A percentile compares a stretch with the other conserved stretches of the same genome.
These are phyloP conservation scores for Aspergillus taichungensis DNA, from an alignment of 495 filamentous ascomycete species.

Conservation along the genomic window DNA sequence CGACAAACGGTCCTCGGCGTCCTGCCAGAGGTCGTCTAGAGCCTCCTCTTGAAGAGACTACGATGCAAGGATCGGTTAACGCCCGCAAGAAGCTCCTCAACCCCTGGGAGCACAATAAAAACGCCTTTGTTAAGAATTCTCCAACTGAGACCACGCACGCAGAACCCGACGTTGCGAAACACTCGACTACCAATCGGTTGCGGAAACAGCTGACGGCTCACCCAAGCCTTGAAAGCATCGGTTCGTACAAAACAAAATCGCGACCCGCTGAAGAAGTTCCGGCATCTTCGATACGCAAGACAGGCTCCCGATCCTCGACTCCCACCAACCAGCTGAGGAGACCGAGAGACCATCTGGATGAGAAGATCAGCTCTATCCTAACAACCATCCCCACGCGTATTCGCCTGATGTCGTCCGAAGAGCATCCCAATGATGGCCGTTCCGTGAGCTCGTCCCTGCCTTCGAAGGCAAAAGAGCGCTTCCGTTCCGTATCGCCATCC, in stretches of 20 bases:
- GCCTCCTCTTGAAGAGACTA: constrained; percentile 11
- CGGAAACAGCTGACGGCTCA: constrained; percentile 28
- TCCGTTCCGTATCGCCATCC: constrained; percentile 30
- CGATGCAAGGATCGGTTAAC: background rate
- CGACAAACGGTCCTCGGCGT: constrained; percentile 9
- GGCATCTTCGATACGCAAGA: constrained; percentile 3
- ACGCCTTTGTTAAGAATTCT: constrained; percentile 9
- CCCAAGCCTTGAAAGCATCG: constrained; percentile 32
- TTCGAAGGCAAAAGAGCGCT: constrained; percentile 21
- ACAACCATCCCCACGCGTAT: constrained; percentile 73
- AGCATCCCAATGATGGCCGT: constrained; percentile 24
- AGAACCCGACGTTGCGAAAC: constrained; percentile 11
- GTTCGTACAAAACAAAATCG: constrained; percentile 17
- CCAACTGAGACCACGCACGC: constrained; percentile 4
- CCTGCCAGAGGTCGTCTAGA: constrained; percentile 10
- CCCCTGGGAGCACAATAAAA: constrained; percentile 9
- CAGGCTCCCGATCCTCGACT: constrained; percentile 25
- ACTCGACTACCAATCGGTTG: constrained; percentile 19
- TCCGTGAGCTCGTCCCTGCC: constrained; percentile 33
- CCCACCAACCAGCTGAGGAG: constrained; percentile 27
- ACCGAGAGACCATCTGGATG: constrained; percentile 63
- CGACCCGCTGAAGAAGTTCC: background rate
- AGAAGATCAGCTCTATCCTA: constrained; percentile 78
- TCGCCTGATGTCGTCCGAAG: constrained; percentile 49
- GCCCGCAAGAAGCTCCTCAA: constrained; percentile 2